Evolutionary conservation across 129 eudicot species (phyloP).

Genomic region (Chrysanthemum seticuspe): DNA sequence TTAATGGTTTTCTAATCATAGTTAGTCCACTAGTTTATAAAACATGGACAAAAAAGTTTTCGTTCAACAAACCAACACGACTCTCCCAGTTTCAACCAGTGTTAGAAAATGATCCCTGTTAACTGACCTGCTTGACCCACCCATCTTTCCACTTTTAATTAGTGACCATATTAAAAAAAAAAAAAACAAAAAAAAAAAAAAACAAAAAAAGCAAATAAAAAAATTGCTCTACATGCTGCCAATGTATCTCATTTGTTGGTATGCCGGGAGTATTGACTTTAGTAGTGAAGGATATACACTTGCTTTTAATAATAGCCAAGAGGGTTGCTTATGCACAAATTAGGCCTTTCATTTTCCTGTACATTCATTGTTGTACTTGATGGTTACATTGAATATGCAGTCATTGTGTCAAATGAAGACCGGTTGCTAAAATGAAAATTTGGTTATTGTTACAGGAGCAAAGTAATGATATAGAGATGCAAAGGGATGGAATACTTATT

Average conservation of each 20-base stretch:
- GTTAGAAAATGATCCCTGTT: no score
- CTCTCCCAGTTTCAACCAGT: no score
- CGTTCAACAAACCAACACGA: no score
- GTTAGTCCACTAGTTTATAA: no score
- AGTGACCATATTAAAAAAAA: no score
- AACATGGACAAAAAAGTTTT: no score
- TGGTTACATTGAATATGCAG: conserved; percentile 9
- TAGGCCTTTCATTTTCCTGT: conserved; percentile 6
- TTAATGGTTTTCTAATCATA: no score
- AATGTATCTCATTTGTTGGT: neutral
- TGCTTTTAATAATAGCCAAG: neutral
- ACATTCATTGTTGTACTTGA: conserved; percentile 16
- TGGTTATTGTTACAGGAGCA: conserved; percentile 53
- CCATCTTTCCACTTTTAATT: no score
- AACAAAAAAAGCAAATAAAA: no score
- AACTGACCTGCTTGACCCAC: no score
- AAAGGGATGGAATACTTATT: conserved; percentile 26
- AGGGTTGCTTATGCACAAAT: neutral
- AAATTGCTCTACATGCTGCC: no score
- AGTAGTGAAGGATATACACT: conserved; percentile 4
- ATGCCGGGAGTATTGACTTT: neutral
- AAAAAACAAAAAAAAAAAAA: no score
- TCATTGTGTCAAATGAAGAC: conserved; percentile 20
- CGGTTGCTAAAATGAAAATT: conserved; percentile 23
- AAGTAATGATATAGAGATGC: conserved; percentile 49